Conservation (phyloP, 2,329 filamentous ascomycete genomes). For the Penicillium occitanis region DNA sequence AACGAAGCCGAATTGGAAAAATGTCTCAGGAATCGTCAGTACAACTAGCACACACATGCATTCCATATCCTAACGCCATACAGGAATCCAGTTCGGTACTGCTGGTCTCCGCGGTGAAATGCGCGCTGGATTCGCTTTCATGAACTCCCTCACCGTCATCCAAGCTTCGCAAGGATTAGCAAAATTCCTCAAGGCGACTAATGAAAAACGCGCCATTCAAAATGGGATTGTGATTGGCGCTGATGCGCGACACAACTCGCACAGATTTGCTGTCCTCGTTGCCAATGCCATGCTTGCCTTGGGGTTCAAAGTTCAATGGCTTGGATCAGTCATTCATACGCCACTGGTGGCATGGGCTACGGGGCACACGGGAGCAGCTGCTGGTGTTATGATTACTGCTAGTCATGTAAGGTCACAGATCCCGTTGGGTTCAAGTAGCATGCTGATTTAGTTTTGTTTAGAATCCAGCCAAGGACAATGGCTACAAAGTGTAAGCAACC, state of each 20-base stretch:
- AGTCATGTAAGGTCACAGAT: conserved; percentile 50
- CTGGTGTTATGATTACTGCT: conserved; percentile 66
- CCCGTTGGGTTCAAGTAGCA: neutral
- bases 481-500: conserved; percentile 59
- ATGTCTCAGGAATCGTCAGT: conserved; percentile 52
- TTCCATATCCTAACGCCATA: conserved; percentile 1
- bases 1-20: conserved; percentile 52
- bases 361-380: conserved; percentile 53
- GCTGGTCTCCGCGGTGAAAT: conserved; percentile 64
- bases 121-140: conserved; percentile 63
- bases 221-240: conserved; percentile 60
- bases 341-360: conserved; percentile 64
- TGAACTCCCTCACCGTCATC: conserved; percentile 61
- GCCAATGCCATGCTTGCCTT: conserved; percentile 60
- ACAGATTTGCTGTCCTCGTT: conserved; percentile 60
- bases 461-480: conserved; percentile 29
- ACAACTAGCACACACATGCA: neutral
- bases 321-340: conserved; percentile 57
- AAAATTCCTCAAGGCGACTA: conserved; percentile 54
- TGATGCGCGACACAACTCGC: conserved; percentile 63
- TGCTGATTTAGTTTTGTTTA: neutral
- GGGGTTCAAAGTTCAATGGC: conserved; percentile 60
- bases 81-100: conserved; percentile 61
- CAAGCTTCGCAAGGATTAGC: conserved; percentile 66
- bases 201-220: conserved; percentile 40